Evolutionary conservation across 805 yeast species (phyloP).

Genomic region (Cyberlindnera americana): DNA sequence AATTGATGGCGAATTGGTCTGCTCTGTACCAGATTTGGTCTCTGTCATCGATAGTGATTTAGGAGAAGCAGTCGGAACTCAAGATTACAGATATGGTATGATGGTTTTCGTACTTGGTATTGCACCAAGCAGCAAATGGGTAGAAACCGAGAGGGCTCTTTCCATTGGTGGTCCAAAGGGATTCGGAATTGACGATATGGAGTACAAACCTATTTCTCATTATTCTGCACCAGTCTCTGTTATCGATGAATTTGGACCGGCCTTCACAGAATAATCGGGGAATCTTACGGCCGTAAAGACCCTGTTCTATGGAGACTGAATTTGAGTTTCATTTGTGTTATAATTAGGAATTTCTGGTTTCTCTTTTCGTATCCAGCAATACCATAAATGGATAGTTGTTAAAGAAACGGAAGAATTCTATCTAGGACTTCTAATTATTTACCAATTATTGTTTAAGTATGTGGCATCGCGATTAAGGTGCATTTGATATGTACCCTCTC

Average conservation of each 20-base stretch:
- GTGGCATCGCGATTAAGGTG: too few relatives aligned
- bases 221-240: conserved; percentile 35
- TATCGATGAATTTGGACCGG: conserved; percentile 31
- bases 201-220: conserved; percentile 35
- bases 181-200: conserved; percentile 33
- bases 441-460: too few relatives aligned
- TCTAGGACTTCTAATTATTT: too few relatives aligned
- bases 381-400: too few relatives aligned
- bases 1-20: conserved; percentile 29
- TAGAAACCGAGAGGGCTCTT: conserved; percentile 33
- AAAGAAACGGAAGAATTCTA: too few relatives aligned
- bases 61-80: conserved; percentile 47
- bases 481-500: too few relatives aligned
- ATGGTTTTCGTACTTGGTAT: conserved; percentile 41
- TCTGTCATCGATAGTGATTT: conserved; percentile 39
- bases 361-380: too few relatives aligned
- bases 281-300: background rate
- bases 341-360: too few relatives aligned
- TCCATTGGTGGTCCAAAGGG: conserved; percentile 39
- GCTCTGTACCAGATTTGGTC: conserved; percentile 46
- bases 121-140: conserved; percentile 38
- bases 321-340: too few relatives aligned
- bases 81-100: conserved; percentile 45
- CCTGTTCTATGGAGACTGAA: too few relatives aligned
- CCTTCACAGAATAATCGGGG: background rate